A percentile compares a stretch with the other conserved stretches of the same genome.
These are phyloP conservation scores for Chlorophyllum brunneum DNA, from an alignment of 768 basidiomycete species.

Conservation along the genomic window DNA sequence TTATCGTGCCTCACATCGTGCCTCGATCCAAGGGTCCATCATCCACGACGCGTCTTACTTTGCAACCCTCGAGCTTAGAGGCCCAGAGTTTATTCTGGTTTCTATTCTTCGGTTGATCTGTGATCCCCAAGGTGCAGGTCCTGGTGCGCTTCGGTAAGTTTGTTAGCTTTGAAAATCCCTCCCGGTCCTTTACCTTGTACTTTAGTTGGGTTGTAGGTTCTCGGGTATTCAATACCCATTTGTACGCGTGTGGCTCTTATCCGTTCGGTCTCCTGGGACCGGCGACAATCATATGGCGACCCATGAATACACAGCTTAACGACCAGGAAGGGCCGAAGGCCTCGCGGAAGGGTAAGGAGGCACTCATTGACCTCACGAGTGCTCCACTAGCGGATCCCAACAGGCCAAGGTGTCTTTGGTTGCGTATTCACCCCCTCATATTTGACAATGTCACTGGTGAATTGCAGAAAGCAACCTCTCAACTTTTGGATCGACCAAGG, in stretches of 20 bases:
- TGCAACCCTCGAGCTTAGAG: constrained; percentile 70
- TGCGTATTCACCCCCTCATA: constrained; percentile 9
- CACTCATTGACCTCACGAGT: constrained; percentile 8
- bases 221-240: constrained; percentile 58
- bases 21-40: constrained; percentile 79
- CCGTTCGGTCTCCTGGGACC: constrained; percentile 74
- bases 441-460: constrained; percentile 3
- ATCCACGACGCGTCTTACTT: constrained; percentile 89
- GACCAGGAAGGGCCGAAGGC: neutral
- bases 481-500: constrained; percentile 6
- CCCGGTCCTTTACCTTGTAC: neutral
- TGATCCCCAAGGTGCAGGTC: constrained; percentile 59
- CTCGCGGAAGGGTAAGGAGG: constrained; percentile 14
- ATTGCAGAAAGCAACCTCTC: constrained; percentile 8
- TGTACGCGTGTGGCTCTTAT: constrained; percentile 62
- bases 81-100: constrained; percentile 52
- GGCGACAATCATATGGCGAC: constrained; percentile 70
- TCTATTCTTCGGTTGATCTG: constrained; percentile 50
- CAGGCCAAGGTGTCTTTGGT: constrained; percentile 6
- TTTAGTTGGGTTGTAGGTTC: constrained; percentile 63
- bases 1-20: constrained; percentile 88
- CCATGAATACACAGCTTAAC: constrained; percentile 21
- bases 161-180: neutral
- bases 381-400: neutral
- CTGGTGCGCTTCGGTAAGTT: constrained; percentile 57